Evolutionary conservation across 2,329 filamentous ascomycete species (phyloP).

Genomic region (Canariomyces notabilis): DNA sequence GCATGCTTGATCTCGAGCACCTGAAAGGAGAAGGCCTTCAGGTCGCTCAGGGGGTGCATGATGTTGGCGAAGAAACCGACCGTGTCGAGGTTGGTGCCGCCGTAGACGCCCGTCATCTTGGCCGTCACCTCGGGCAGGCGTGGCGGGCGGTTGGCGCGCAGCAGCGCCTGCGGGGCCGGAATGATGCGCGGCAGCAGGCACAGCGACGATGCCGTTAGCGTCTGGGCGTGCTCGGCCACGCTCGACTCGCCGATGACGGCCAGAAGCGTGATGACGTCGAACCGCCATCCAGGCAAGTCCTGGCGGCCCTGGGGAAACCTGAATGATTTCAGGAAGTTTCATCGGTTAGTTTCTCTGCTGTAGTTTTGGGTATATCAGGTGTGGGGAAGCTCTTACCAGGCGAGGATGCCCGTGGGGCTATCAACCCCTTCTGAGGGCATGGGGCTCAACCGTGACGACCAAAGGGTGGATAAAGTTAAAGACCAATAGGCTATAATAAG

Average conservation of each 20-base stretch:
- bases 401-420: constrained; percentile 23
- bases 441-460: neutral
- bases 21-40: constrained; percentile 44
- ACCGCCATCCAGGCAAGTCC: constrained; percentile 43
- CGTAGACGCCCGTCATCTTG: constrained; percentile 54
- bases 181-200: constrained; percentile 56
- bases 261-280: constrained; percentile 59
- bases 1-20: constrained; percentile 47
- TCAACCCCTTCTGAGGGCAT: neutral
- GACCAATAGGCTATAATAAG: too few species aligned
- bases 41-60: constrained; percentile 49
- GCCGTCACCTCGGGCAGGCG: constrained; percentile 52
- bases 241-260: constrained; percentile 58
- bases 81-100: constrained; percentile 48
- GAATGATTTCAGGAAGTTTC: constrained; percentile 1
- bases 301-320: constrained; percentile 42
- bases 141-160: constrained; percentile 50
- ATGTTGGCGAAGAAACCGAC: constrained; percentile 60
- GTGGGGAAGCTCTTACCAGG: constrained; percentile 13
- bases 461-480: neutral
- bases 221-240: constrained; percentile 53
- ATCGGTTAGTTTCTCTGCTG: neutral
- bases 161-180: constrained; percentile 58
- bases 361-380: too few species aligned
- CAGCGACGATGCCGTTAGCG: constrained; percentile 53